Evolutionary conservation across 2,329 filamentous ascomycete genomes (phyloP), one percentile per base, ranked within the genome.

Genomic region (Stenocarpella maydis): DNA sequence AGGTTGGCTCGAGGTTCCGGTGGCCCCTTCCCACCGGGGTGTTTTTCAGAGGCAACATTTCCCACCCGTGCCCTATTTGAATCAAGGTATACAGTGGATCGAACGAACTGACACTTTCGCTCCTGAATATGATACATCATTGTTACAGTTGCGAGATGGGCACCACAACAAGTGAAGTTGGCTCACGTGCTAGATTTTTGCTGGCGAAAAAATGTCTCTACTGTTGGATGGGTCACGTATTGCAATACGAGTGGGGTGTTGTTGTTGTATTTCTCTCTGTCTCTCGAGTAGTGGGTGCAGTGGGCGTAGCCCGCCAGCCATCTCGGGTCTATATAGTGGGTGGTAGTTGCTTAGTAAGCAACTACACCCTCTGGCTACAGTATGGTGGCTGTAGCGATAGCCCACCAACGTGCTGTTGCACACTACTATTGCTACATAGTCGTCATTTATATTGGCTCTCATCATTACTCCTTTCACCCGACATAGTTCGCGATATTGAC

Each of bases 51-150:
- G 43, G 3, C 41, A 31, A 49, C 14, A 21, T 19, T 43, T 49
- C 31, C 58, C 28, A 37, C 43, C 43, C 43, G n/a, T 63, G 26
- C 26, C 58, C 58, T 43, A 17, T 63, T 49, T 49, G 12, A 49
- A 37, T 47, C 12, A 28, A 63, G 12, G 43, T 15, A 49, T 15
- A 49, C n/a, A 24, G 58, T 63, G 58, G 58, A 63, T 49, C 28
- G n/a, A 21, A 47, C 34, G 41, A 61, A 47, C 24, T 49, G 41
- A 28, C 3, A 21, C 37, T 21, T 26, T 21, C 41, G 12, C 55
- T 10, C 41, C 41, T 47, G 58, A 63, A 63, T 63, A 19, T 63
- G 58, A 63, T 37, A 37, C 43, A 49, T 63, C 58, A 63, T 15
- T 63, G 58, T 49, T 15, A 37, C 52, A 37, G 31, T 15, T 37